Evolutionary conservation across 129 eudicot species (phyloP).

Genomic region (Gnaphalium uliginosum): DNA sequence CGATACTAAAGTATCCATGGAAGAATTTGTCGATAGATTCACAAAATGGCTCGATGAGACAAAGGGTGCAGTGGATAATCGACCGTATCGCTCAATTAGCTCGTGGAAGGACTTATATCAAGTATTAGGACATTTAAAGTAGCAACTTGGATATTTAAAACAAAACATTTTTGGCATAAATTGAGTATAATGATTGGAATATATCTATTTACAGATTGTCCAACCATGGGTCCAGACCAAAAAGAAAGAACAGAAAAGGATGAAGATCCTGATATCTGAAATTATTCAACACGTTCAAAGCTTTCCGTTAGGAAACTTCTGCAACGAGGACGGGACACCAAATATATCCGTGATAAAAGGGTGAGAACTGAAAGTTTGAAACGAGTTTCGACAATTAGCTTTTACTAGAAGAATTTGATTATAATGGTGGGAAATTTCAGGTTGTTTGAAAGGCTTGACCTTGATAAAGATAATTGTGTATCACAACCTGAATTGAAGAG

Average conservation of each 20-base stretch:
- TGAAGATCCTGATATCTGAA: constrained; percentile 59
- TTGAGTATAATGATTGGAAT: background rate
- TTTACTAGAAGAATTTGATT: background rate
- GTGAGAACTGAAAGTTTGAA: constrained; percentile 26
- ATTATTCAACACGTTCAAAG: constrained; percentile 51
- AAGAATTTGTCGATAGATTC: constrained; percentile 61
- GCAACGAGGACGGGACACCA: constrained; percentile 59
- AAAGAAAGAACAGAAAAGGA: constrained; percentile 64
- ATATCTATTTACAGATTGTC: constrained; percentile 52
- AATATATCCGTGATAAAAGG: constrained; percentile 52
- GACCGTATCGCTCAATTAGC: constrained; percentile 52
- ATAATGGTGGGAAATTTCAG: constrained; percentile 33
- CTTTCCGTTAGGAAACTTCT: constrained; percentile 54
- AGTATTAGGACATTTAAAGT: constrained; percentile 27
- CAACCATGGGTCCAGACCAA: constrained; percentile 81
- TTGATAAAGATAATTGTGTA: constrained; percentile 50
- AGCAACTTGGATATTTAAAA: no score
- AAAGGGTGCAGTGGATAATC: constrained; percentile 52
- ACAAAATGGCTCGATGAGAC: constrained; percentile 67
- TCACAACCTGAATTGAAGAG: constrained; percentile 49
- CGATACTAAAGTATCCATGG: constrained; percentile 59
- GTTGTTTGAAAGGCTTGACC: constrained; percentile 57
- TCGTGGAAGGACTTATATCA: constrained; percentile 64
- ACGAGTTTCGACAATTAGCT: background rate
- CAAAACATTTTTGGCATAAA: background rate